Conservation (phyloP, 2,329 filamentous ascomycete genomes). For the Magnaporthiopsis incrustans region DNA sequence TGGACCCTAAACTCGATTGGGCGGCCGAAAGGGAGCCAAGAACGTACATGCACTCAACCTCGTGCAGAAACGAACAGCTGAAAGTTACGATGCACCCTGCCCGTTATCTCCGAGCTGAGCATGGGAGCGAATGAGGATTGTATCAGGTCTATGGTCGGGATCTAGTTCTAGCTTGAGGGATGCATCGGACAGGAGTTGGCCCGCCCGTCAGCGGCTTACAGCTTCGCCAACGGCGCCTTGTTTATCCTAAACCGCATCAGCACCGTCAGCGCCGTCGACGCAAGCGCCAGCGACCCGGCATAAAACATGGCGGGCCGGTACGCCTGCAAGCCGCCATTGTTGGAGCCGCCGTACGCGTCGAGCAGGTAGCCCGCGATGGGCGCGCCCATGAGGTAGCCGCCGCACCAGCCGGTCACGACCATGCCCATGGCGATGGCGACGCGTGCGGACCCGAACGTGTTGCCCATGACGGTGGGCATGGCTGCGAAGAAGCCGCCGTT, state of each 20-base stretch:
- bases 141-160: no score
- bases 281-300: slow-evolving; percentile 44
- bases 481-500: slow-evolving; percentile 58
- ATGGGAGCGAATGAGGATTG: background rate
- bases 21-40: no score
- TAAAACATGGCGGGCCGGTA: slow-evolving; percentile 57
- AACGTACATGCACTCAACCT: no score
- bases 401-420: slow-evolving; percentile 52
- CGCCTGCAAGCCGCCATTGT: slow-evolving; percentile 35
- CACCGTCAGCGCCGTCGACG: slow-evolving; percentile 32
- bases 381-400: slow-evolving; percentile 51
- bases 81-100: no score
- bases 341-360: slow-evolving; percentile 43
- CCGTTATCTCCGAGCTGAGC: background rate
- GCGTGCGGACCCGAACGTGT: slow-evolving; percentile 47
- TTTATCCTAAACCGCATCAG: slow-evolving; percentile 35
- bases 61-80: no score
- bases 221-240: slow-evolving; percentile 25
- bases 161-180: no score
- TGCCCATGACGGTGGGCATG: slow-evolving; percentile 55
- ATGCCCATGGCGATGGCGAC: slow-evolving; percentile 53
- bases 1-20: no score
- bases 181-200: no score
- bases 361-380: slow-evolving; percentile 55
- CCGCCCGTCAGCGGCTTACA: slow-evolving; percentile 11